A percentile compares a stretch with the other conserved stretches of the same genome.
Evolutionary conservation across 345 rosid genomes (phyloP).

Genomic region (Salix caprea): DNA sequence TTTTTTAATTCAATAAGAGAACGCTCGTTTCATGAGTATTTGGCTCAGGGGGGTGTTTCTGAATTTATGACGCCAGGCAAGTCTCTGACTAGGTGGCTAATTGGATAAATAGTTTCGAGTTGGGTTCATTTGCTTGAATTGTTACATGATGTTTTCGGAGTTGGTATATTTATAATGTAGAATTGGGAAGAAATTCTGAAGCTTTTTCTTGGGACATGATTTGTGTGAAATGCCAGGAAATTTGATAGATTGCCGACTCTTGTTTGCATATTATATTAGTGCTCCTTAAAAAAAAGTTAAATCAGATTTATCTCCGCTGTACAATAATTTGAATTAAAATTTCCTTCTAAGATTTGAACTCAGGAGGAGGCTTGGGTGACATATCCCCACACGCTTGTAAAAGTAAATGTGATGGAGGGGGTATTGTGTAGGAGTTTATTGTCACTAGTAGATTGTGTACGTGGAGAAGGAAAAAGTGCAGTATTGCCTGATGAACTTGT

Average conservation of each 20-base stretch:
- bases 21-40: neutral
- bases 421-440: neutral
- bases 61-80: neutral
- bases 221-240: neutral
- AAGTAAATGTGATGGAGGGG: neutral
- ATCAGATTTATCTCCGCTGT: neutral
- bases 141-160: neutral
- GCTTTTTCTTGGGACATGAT: neutral
- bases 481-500: neutral
- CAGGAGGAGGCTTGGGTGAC: neutral
- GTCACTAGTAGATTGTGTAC: too few relatives aligned
- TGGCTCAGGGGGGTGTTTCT: neutral
- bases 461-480: too few relatives aligned
- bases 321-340: neutral
- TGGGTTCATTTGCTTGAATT: neutral
- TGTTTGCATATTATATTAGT: neutral
- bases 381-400: too few relatives aligned
- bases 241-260: neutral
- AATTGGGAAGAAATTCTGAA: neutral
- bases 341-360: neutral
- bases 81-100: neutral
- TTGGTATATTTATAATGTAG: neutral
- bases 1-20: neutral
- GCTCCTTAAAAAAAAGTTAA: neutral
- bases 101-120: neutral